phyloP scores from a whole-genome alignment of 192 early-diverging fungal genomes.

The Umbelopsis vinacea region DNA sequence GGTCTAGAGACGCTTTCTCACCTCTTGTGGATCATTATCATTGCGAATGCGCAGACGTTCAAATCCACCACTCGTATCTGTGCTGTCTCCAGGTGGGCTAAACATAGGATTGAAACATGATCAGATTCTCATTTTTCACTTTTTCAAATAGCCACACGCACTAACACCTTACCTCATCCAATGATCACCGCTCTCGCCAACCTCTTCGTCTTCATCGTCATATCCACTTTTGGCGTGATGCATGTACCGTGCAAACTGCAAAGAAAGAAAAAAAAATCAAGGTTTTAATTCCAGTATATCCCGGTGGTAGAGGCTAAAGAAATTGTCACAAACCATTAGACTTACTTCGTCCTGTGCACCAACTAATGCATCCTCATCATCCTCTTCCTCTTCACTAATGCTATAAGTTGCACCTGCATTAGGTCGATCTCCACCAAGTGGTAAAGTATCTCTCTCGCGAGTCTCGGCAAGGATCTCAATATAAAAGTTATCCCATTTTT shows the following conservation, averaged over 20 bases:
- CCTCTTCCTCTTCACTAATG: conserved; percentile 31
- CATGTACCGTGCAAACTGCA: neutral
- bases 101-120: too few species aligned
- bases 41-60: conserved; percentile 13
- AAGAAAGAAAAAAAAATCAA: neutral
- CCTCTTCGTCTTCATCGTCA: conserved; percentile 12
- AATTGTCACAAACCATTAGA: neutral
- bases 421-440: conserved; percentile 54
- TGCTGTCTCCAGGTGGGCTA: neutral
- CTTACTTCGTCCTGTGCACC: conserved; percentile 17
- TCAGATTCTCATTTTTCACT: neutral
- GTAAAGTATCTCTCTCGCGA: conserved; percentile 39
- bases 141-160: neutral
- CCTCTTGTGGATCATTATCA: conserved; percentile 7
- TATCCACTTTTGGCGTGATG: neutral
- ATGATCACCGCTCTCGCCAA: conserved; percentile 11
- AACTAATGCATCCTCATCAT: conserved; percentile 33
- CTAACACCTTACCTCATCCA: conserved; percentile 2
- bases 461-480: conserved; percentile 24
- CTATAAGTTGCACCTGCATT: conserved; percentile 32
- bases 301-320: too few species aligned
- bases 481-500: conserved; percentile 59
- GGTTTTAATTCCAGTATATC: too few species aligned
- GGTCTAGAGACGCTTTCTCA: neutral
- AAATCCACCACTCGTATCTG: neutral